A percentile compares a stretch with the other conserved stretches of the same genome.
phyloP scores from a whole-genome alignment of 306 rosid species.

The Vigna trinervia region DNA sequence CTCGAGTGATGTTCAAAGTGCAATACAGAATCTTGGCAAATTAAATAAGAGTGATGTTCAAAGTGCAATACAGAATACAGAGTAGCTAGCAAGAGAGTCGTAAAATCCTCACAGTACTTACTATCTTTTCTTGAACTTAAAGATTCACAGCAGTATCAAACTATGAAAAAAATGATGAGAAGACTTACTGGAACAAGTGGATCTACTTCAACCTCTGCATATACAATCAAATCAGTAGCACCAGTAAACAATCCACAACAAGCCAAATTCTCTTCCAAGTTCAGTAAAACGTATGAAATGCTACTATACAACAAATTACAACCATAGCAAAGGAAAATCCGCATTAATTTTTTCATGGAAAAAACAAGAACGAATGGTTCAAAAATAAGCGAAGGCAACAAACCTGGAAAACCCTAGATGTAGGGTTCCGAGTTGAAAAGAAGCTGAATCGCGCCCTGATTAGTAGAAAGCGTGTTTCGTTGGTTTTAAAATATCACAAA shows the following conservation, averaged over 20 bases:
- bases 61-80: background rate
- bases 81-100: conserved; percentile 16
- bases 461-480: too few relatives aligned
- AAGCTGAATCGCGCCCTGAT: too few relatives aligned
- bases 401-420: too few relatives aligned
- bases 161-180: background rate
- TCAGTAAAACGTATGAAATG: background rate
- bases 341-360: too few relatives aligned
- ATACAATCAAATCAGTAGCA: conserved; percentile 25
- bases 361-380: too few relatives aligned
- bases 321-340: background rate
- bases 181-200: background rate
- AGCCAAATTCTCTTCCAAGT: background rate
- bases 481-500: too few relatives aligned
- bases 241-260: conserved; percentile 29
- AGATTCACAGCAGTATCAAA: conserved; percentile 21
- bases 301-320: background rate
- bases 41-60: too few relatives aligned
- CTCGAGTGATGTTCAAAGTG: background rate
- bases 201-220: conserved; percentile 36
- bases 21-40: background rate
- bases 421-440: too few relatives aligned
- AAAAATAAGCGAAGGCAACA: too few relatives aligned
- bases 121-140: background rate
- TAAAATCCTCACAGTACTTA: conserved; percentile 9